phyloP scores from a whole-genome alignment of 164 flowering plant genomes.

The Umbellularia californica region DNA sequence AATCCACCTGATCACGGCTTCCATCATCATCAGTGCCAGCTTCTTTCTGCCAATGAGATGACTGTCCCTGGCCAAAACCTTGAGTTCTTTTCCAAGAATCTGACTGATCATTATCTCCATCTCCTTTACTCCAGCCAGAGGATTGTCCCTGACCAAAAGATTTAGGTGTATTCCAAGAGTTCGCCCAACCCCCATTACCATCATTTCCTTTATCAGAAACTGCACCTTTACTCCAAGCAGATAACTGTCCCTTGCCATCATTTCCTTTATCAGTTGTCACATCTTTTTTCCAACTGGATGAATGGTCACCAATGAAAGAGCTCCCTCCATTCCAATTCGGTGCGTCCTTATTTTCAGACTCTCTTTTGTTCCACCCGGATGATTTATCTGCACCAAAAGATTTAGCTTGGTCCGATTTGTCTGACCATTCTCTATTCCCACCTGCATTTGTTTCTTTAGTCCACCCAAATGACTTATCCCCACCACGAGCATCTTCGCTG shows the following conservation, averaged over 20 bases:
- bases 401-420: constrained; percentile 14
- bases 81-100: constrained; percentile 12
- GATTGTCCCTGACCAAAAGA: constrained; percentile 11
- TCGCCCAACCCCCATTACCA: neutral
- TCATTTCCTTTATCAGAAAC: neutral
- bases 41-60: constrained; percentile 7
- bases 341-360: neutral
- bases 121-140: constrained; percentile 15
- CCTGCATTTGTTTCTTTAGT: constrained; percentile 9
- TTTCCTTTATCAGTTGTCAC: neutral
- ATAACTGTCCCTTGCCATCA: neutral
- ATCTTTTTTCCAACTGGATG: constrained; percentile 18
- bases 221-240: neutral
- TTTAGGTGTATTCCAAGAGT: neutral
- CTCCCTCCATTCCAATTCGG: neutral
- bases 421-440: constrained; percentile 25
- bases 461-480: constrained; percentile 10
- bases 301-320: neutral
- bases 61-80: constrained; percentile 12
- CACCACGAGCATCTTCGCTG: constrained; percentile 12
- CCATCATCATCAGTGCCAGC: constrained; percentile 1
- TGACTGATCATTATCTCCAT: neutral
- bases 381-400: constrained; percentile 18
- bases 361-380: constrained; percentile 1
- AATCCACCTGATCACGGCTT: constrained; percentile 8